A percentile compares a stretch with the other conserved stretches of the same genome.
These are phyloP conservation scores for Hymenoscyphus albidus DNA, from an alignment of 2,329 filamentous ascomycete species.

Conservation along the genomic window DNA sequence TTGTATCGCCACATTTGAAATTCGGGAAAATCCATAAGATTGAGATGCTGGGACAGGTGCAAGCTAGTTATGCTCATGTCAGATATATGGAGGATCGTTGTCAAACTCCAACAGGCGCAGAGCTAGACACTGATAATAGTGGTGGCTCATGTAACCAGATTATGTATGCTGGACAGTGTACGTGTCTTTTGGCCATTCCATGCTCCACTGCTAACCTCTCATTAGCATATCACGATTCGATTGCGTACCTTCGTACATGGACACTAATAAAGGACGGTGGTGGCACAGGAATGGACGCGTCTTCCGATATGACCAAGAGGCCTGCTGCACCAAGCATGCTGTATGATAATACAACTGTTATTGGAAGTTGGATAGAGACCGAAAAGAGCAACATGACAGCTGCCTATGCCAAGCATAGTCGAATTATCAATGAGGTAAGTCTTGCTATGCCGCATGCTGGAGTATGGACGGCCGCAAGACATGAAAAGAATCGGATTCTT, in stretches of 20 bases:
- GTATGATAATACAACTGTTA: constrained; percentile 69
- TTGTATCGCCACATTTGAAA: constrained; percentile 70
- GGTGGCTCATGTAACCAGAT: constrained; percentile 63
- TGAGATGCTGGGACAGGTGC: constrained; percentile 53
- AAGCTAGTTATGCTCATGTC: constrained; percentile 60
- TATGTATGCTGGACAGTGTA: constrained; percentile 62
- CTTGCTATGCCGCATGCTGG: constrained; percentile 72
- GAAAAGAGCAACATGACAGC: constrained; percentile 49
- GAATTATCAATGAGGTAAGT: constrained; percentile 71
- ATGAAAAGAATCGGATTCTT: constrained; percentile 60
- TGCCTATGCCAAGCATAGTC: constrained; percentile 45
- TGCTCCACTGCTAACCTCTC: constrained; percentile 2
- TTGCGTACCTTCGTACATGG: constrained; percentile 58
- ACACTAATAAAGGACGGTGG: constrained; percentile 21
- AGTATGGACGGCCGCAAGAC: constrained; percentile 60
- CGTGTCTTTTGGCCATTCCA: constrained; percentile 14
- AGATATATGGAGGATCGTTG: constrained; percentile 43
- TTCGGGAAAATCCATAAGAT: constrained; percentile 49
- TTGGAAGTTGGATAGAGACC: constrained; percentile 63
- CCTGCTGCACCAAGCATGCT: constrained; percentile 60
- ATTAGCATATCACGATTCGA: constrained; percentile 62
- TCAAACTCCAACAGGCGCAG: constrained; percentile 52
- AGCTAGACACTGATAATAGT: constrained; percentile 39
- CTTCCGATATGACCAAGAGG: constrained; percentile 43
- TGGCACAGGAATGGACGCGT: constrained; percentile 10